Conservation (phyloP, 441 rosid genomes). For the Aleurites moluccanus region DNA sequence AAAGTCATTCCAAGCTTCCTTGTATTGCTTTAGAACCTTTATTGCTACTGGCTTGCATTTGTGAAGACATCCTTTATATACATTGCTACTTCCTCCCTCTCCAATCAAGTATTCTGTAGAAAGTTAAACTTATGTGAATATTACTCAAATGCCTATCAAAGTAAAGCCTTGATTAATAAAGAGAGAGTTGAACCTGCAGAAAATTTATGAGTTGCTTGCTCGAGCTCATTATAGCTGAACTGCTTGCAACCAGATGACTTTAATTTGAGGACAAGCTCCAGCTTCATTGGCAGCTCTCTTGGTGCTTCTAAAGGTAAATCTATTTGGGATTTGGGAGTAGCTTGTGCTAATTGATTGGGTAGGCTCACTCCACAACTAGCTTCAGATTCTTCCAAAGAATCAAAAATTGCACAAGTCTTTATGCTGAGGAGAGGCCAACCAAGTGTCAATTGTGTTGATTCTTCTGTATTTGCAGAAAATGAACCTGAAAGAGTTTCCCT, state of each 20-base stretch:
- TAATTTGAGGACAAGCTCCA: conserved; percentile 37
- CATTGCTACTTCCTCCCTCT: conserved; percentile 79
- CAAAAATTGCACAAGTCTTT: conserved; percentile 16
- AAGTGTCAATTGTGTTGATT: conserved; percentile 23
- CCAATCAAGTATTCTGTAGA: conserved; percentile 66
- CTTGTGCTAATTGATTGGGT: conserved; percentile 6
- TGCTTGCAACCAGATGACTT: conserved; percentile 40
- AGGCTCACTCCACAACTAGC: not conserved
- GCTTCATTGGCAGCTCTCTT: conserved; percentile 32
- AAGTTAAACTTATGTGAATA: not conserved
- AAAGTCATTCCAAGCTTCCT: conserved; percentile 63
- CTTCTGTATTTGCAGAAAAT: conserved; percentile 8
- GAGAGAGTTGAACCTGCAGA: conserved; percentile 54
- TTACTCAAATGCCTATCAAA: not conserved
- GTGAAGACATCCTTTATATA: conserved; percentile 63
- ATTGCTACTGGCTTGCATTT: conserved; percentile 64
- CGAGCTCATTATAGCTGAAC: conserved; percentile 56
- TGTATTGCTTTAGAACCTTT: conserved; percentile 59
- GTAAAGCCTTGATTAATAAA: not conserved
- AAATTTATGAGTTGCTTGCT: conserved; percentile 58
- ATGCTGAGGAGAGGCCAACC: conserved; percentile 51
- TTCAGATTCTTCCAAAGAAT: conserved; percentile 26
- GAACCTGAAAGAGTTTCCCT: conserved; percentile 18
- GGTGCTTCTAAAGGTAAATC: conserved; percentile 2
- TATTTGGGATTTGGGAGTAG: conserved; percentile 11